phyloP scores from a whole-genome alignment of 208 protist genomes.

The Trichomonas vaginalis region DNA sequence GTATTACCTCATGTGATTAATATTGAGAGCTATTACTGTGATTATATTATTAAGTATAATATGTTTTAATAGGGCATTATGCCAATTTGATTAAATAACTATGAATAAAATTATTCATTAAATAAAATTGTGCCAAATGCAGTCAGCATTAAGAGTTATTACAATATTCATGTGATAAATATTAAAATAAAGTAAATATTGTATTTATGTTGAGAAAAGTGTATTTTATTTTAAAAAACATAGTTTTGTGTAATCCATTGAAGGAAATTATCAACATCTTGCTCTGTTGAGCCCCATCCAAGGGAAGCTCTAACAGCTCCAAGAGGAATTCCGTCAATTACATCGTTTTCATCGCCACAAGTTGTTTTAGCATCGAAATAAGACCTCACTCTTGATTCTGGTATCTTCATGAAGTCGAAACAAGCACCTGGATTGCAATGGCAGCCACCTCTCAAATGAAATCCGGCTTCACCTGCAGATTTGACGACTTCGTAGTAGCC shows the following conservation, averaged over 20 bases:
- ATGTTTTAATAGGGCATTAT: too few species aligned
- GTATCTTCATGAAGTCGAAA: background rate
- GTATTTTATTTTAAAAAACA: background rate
- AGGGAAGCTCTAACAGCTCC: slow-evolving; percentile 19
- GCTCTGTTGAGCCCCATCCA: slow-evolving; percentile 20
- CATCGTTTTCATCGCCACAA: slow-evolving; percentile 22
- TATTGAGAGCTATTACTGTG: too few species aligned
- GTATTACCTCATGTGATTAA: too few species aligned
- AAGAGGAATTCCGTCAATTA: slow-evolving; percentile 18
- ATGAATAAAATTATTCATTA: too few species aligned
- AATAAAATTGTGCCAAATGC: too few species aligned
- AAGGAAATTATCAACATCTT: background rate
- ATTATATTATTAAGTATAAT: too few species aligned
- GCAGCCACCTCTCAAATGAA: slow-evolving; percentile 17
- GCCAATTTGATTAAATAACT: too few species aligned
- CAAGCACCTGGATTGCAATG: slow-evolving; percentile 25
- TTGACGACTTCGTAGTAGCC: background rate
- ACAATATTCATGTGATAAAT: background rate
- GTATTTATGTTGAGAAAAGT: background rate
- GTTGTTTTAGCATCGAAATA: background rate
- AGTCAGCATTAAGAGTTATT: too few species aligned
- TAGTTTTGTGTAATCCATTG: background rate
- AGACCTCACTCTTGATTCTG: background rate
- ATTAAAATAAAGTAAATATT: background rate
- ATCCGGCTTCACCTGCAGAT: background rate